Base-by-base conservation (phyloP, 495 filamentous ascomycete genomes). In the Aspergillus kassunensis region DNA sequence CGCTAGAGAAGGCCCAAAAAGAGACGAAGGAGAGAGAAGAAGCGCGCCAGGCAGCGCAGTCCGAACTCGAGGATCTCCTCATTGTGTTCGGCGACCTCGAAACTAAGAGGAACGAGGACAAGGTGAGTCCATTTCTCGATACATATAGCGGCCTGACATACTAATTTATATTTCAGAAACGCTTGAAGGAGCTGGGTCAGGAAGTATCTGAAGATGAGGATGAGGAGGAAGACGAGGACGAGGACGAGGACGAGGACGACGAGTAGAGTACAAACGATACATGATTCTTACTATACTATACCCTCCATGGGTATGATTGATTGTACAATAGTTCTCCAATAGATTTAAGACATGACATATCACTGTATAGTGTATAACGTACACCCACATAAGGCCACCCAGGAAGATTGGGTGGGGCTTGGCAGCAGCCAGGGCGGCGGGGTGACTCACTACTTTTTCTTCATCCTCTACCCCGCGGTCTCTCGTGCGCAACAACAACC, bases 81-180 rank as follows among this genome's bases (percentile, higher is more conserved):
- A 87, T 93, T 74, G 84, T 95, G 27, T 87, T 95, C 65, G 86
- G 80, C n/a, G 90, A 95, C 60, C 58, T 93, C n/a, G 90, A 95
- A 66, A 86, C 91, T 43, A 95, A 92, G 75, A 75, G 85, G 52
- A 73, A 78, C 9, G 81, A 81, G 51, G 90, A 93, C 60, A 93
- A 91, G 81, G 88, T 90, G 74, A 60, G 76, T 73, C 41, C 42
- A 53, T 11, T 11, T 6, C 44, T 39, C 9, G 11, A 12, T 44
- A 24, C 6, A 19, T 15, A 36, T 21, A 18, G 31, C 29, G 53
- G 49, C 24, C 44, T 57, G 31, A 66, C 71, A 59, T 72, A 63
- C 57, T 48, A 19, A 27, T 53, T 11, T 56, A 18, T 27, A 20
- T 34, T 9, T 16, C 45, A 83, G 88, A 78, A 87, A 77, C 84